Evolutionary conservation across 176 grass and related monocot genomes (phyloP).

Genomic region (Rhipidocladum racemiflorum): DNA sequence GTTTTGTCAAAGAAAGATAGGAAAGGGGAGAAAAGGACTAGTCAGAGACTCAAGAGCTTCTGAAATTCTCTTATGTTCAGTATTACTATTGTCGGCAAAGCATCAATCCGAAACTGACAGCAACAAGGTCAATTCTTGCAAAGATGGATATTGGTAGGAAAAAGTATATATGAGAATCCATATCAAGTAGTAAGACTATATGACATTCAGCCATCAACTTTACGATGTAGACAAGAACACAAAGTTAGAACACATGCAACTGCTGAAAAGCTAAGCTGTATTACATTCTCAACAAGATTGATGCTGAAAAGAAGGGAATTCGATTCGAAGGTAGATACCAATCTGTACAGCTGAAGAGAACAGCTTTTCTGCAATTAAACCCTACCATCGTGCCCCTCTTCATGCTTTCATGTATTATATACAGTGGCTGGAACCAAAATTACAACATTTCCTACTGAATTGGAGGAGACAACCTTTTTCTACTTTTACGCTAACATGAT

Average conservation of each 20-base stretch:
- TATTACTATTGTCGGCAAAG: not conserved
- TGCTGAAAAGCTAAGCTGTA: not conserved
- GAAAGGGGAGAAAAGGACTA: not conserved
- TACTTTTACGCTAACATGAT: constrained; percentile 33
- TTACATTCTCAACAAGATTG: not conserved
- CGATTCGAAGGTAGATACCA: constrained; percentile 13
- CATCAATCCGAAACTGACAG: constrained; percentile 7
- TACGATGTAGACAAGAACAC: not conserved
- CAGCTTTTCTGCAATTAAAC: not conserved
- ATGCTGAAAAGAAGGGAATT: constrained; percentile 13
- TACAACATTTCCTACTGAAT: constrained; percentile 28
- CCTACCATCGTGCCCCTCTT: not conserved
- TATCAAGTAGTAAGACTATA: not conserved
- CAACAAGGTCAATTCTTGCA: not conserved
- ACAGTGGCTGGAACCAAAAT: constrained; percentile 43
- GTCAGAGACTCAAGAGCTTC: not conserved
- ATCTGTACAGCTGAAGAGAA: constrained; percentile 4
- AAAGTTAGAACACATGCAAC: not conserved
- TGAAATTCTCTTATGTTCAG: constrained; percentile 10
- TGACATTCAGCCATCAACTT: not conserved
- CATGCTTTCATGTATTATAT: constrained; percentile 30
- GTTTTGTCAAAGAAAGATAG: too few relatives aligned
- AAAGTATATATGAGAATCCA: not conserved
- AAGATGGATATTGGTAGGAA: not conserved
- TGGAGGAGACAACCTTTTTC: not conserved